Evolutionary conservation across 2,329 filamentous ascomycete genomes (phyloP).

Genomic region (Tympanopsis confertula): DNA sequence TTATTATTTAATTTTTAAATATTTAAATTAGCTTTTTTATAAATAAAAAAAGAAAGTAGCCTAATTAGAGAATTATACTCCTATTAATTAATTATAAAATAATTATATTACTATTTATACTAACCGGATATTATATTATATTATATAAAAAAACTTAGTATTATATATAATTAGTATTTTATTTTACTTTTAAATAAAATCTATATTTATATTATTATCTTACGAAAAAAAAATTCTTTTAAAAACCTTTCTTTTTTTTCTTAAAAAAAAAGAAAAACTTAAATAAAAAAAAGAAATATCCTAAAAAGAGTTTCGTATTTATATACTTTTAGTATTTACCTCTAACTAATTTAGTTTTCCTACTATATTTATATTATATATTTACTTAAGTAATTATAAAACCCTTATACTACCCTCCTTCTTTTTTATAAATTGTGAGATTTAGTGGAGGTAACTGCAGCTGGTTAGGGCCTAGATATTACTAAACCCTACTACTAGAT

Average conservation of each 20-base stretch:
- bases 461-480: too few relatives aligned
- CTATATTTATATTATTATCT: slow-evolving; percentile 8
- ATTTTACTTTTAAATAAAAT: slow-evolving; percentile 12
- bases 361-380: slow-evolving; percentile 1
- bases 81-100: slow-evolving; percentile 5
- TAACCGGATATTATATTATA: slow-evolving; percentile 2
- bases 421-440: too few relatives aligned
- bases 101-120: slow-evolving; percentile 5
- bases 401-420: neutral
- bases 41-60: neutral
- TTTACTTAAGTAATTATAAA: slow-evolving; percentile 1
- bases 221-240: slow-evolving; percentile 9
- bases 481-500: too few relatives aligned
- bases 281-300: slow-evolving; percentile 7
- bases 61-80: slow-evolving; percentile 2
- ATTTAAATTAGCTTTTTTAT: neutral
- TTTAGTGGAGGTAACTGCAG: too few relatives aligned
- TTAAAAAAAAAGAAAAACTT: slow-evolving; percentile 5
- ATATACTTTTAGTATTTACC: slow-evolving; percentile 1
- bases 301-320: slow-evolving; percentile 4
- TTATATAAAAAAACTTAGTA: slow-evolving; percentile 5
- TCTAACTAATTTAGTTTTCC: slow-evolving; percentile 1
- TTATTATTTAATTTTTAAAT: neutral
- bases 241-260: slow-evolving; percentile 16
- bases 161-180: slow-evolving; percentile 5